Evolutionary conservation across 352 stramenopile genomes (phyloP).

Genomic region (Phytophthora lateralis): DNA sequence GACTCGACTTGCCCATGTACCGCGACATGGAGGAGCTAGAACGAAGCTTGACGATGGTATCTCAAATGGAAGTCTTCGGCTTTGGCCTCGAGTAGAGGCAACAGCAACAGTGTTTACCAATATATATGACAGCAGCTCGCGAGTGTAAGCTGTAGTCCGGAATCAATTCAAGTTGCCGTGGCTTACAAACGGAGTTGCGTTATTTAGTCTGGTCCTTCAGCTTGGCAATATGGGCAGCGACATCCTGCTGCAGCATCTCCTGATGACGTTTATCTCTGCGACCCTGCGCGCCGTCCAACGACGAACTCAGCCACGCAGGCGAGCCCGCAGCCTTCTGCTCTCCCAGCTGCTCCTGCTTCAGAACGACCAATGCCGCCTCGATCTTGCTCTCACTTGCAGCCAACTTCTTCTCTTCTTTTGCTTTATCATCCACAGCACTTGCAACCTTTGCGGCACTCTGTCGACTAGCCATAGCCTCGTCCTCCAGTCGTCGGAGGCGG

Average conservation of each 20-base stretch:
- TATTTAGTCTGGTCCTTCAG: conserved; percentile 28
- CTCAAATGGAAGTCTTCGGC: conserved; percentile 62
- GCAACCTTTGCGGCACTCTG: conserved; percentile 26
- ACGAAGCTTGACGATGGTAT: conserved; percentile 78
- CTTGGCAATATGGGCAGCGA: conserved; percentile 48
- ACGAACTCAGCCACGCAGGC: conserved; percentile 19
- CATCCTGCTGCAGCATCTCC: conserved; percentile 52
- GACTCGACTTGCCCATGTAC: conserved; percentile 80
- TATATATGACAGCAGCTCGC: conserved; percentile 19
- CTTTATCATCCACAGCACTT: conserved; percentile 1
- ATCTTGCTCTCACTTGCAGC: conserved; percentile 45
- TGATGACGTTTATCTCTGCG: conserved; percentile 58
- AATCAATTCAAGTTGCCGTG: neutral
- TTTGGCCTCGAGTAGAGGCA: conserved; percentile 46
- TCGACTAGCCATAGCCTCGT: conserved; percentile 40
- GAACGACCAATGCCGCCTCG: conserved; percentile 32
- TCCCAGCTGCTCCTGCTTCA: conserved; percentile 21
- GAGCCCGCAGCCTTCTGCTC: conserved; percentile 9
- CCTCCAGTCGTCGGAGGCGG: conserved; percentile 61
- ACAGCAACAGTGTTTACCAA: neutral
- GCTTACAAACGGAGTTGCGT: neutral
- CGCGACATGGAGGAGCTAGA: conserved; percentile 70
- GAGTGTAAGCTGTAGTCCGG: conserved; percentile 3
- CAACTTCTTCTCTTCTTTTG: conserved; percentile 11
- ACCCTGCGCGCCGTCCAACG: conserved; percentile 48